A percentile compares a stretch with the other conserved stretches of the same genome.
These are phyloP conservation scores for Endocarpon pusillum DNA, from an alignment of 495 filamentous ascomycete genomes.

Conservation along the genomic window DNA sequence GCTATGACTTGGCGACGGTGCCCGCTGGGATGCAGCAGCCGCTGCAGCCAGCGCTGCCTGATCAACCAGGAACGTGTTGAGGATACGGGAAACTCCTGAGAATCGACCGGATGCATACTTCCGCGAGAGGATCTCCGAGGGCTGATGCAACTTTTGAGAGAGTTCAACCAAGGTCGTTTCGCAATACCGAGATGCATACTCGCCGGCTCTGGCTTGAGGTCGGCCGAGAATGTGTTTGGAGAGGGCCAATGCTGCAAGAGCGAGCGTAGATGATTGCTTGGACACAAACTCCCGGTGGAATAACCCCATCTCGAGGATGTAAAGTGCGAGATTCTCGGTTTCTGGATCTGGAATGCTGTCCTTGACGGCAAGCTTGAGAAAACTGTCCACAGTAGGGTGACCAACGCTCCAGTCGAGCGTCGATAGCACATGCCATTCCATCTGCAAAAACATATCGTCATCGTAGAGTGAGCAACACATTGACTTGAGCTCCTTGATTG, in stretches of 20 bases:
- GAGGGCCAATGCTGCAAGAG: conserved; percentile 68
- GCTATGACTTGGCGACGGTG: conserved; percentile 42
- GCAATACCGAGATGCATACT: conserved; percentile 74
- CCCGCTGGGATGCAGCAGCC: conserved; percentile 51
- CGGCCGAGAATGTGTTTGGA: conserved; percentile 73
- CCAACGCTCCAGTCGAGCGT: conserved; percentile 95
- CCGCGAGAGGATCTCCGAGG: conserved; percentile 66
- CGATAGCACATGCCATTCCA: conserved; percentile 99
- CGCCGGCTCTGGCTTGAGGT: conserved; percentile 51
- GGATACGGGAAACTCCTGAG: conserved; percentile 60
- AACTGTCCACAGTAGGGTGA: conserved; percentile 87
- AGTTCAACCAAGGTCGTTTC: conserved; percentile 57
- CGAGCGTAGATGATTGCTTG: conserved; percentile 75
- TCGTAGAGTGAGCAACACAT: conserved; percentile 99
- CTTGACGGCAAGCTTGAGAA: conserved; percentile 58
- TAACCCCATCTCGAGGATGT: conserved; percentile 82
- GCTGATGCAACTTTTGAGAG: conserved; percentile 74
- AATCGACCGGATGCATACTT: conserved; percentile 77
- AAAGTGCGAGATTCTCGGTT: conserved; percentile 85
- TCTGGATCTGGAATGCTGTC: conserved; percentile 55
- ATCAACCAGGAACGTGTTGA: conserved; percentile 73
- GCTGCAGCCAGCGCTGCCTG: conserved; percentile 56
- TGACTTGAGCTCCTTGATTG: conserved; percentile 86
- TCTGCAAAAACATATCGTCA: conserved; percentile 98
- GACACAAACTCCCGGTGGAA: conserved; percentile 96